Evolutionary conservation across 805 yeast genomes (phyloP), one percentile per base, ranked within the genome.

Genomic region (Saccharomyces kudriavzevii): DNA sequence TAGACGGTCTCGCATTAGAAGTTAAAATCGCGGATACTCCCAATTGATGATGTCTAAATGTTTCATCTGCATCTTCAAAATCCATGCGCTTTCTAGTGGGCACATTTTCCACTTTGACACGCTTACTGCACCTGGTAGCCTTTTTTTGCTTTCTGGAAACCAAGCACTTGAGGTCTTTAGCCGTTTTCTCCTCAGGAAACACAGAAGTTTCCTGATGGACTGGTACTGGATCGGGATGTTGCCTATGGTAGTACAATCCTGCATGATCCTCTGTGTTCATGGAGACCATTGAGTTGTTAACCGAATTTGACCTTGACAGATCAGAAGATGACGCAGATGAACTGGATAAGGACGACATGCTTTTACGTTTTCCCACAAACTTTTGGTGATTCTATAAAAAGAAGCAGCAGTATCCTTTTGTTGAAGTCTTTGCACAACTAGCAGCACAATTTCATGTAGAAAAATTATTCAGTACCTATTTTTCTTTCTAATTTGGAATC

Each of bases 211-310:
- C 65, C n/a, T 57, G 61, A 53, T 74, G 70, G 10, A 70, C 61
- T 2, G 76, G 75, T 24, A 70, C 53, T 25, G 75, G 63, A 55
- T 74, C 77, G 3, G 77, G 71, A 57, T 77, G 80, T 58, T 73
- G 70, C 55, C 82, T 73, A 60, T 78, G 81, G 60, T 78, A 81
- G 55, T 76, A 69, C 35, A 78, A 63, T 51, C 68, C 76, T 45
- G 61, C 58, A 49, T 67, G 70, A 14, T 68, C 70, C 31, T 70
- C 74, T 1, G 76, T 73, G 48, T 67, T 70, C 67, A 72, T 66
- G 11, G 77, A 72, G 14, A 60, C 66, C 54, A 68, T 58, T 0
- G 74, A 69, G 11, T 61, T 62, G 9, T 54, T 58, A 13, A 60
- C 48, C 6, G 70, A 62, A 9, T 61, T 58, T 3, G 68, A 57